phyloP scores from a whole-genome alignment of 192 early-diverging fungal genomes.

The Coemansia sp. region DNA sequence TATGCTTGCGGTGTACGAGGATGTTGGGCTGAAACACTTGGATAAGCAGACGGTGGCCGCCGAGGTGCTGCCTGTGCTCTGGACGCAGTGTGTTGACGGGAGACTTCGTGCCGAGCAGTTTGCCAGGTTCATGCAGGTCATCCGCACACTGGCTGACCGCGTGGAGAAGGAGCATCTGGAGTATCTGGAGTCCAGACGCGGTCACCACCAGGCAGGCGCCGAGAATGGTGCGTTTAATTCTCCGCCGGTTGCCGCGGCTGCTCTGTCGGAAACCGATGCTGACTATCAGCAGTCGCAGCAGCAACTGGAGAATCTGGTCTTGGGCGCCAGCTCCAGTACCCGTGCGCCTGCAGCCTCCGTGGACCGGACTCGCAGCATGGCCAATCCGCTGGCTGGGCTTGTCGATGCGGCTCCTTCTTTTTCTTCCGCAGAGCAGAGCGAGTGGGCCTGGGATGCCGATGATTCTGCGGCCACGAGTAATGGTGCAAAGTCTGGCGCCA shows the following conservation, averaged over 20 bases:
- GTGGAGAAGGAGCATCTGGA: constrained; percentile 63
- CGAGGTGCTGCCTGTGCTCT: constrained; percentile 75
- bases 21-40: constrained; percentile 64
- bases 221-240: too few species aligned
- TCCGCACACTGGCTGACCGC: constrained; percentile 56
- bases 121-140: constrained; percentile 62
- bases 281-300: too few species aligned
- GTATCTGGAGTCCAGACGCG: constrained; percentile 60
- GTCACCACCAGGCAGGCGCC: background rate
- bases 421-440: constrained; percentile 1
- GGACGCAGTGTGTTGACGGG: constrained; percentile 71
- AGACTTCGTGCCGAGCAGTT: constrained; percentile 74
- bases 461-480: background rate
- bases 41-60: constrained; percentile 76
- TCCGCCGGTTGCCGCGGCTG: too few species aligned
- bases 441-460: constrained; percentile 45
- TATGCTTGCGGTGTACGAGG: constrained; percentile 76
- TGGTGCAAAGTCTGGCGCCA: background rate
- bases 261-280: too few species aligned
- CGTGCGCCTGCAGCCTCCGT: background rate
- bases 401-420: background rate
- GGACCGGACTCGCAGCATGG: background rate
- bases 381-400: constrained; percentile 17
- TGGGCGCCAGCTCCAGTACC: constrained; percentile 1
- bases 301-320: constrained; percentile 14